Evolutionary conservation across 2,329 filamentous ascomycete genomes (phyloP).

Genomic region (Nigrospora sphaerica): DNA sequence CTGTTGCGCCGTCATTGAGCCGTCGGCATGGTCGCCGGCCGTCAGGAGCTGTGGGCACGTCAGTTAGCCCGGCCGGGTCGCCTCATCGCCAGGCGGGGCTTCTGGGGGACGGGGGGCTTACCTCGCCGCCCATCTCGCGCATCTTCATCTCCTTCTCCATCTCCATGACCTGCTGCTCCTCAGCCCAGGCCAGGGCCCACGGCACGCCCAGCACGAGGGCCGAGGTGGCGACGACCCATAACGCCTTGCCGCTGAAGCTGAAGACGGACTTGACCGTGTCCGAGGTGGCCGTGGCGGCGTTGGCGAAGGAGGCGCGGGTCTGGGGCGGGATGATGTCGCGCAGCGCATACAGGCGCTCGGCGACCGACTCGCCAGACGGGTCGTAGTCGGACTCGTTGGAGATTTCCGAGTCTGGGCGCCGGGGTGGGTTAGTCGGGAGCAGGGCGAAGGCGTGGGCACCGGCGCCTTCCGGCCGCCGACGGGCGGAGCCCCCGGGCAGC

Average conservation of each 20-base stretch:
- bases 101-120: slow-evolving; percentile 12
- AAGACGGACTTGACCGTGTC: slow-evolving; percentile 53
- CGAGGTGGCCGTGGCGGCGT: slow-evolving; percentile 47
- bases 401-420: slow-evolving; percentile 65
- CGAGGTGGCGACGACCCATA: slow-evolving; percentile 88
- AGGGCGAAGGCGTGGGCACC: background rate
- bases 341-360: slow-evolving; percentile 65
- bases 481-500: background rate
- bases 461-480: background rate
- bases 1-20: slow-evolving; percentile 37
- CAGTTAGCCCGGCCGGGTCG: background rate
- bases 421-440: background rate
- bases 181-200: slow-evolving; percentile 84
- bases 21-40: slow-evolving; percentile 29
- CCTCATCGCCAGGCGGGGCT: slow-evolving; percentile 1
- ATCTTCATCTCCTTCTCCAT: slow-evolving; percentile 98
- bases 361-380: slow-evolving; percentile 48
- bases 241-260: slow-evolving; percentile 71
- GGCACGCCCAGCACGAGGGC: slow-evolving; percentile 87
- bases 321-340: slow-evolving; percentile 71
- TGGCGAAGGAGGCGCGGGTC: slow-evolving; percentile 60
- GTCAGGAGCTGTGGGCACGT: slow-evolving; percentile 34
- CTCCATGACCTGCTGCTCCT: slow-evolving; percentile 94
- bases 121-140: slow-evolving; percentile 81
- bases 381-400: slow-evolving; percentile 72